Base-by-base conservation (phyloP, 2,329 filamentous ascomycete species). In the Ceratocystis alfenasii region DNA sequence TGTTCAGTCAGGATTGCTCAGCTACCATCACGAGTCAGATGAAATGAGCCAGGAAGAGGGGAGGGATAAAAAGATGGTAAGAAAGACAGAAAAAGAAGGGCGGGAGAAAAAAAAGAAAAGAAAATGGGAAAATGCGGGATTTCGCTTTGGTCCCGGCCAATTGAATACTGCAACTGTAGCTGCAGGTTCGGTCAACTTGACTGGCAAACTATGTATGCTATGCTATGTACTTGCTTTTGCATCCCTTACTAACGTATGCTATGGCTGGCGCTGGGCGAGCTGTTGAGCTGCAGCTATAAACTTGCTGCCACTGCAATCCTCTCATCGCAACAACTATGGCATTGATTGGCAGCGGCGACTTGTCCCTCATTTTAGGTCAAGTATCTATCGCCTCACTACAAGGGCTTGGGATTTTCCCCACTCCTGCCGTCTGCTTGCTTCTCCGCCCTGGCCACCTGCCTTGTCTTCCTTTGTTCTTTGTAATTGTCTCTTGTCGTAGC, bases 11-110 rank as follows among this genome's bases (percentile, higher is more conserved):
- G 55, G 25, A 59, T 17, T 59, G 28, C 28, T 36, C 15, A n/a
- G 55, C 55, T 59, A 59, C 7, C 55, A 59, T 59, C 55, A 36
- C 55, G 55, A 59, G 55, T 33, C 55, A 36, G 55, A 59, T 36
- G 55, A 59, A 62, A 46, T 44, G 12, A n/a, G 60, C 33, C 36
- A 62, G 22, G 41, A 44, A 62, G 60, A 62, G 36, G 41, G 60
- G 59, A 28, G 41, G 36, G 60, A 46, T 62, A 30, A 62, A 62
- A 46, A 62, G 48, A 53, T n/a, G 60, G 41, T 44, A 62, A 25
- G 60, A 25, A 30, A 45, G 36, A 41, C 20, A 61, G 20, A 48
- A 53, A 53, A 15, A 28, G 8, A 46, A 45, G 20, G 33, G 20
- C 6, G 15, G n/a, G 60, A 22, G 36, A 8, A 45, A 46, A 45